Evolutionary conservation across 805 yeast species (phyloP).

Genomic region (Starmerella floris): DNA sequence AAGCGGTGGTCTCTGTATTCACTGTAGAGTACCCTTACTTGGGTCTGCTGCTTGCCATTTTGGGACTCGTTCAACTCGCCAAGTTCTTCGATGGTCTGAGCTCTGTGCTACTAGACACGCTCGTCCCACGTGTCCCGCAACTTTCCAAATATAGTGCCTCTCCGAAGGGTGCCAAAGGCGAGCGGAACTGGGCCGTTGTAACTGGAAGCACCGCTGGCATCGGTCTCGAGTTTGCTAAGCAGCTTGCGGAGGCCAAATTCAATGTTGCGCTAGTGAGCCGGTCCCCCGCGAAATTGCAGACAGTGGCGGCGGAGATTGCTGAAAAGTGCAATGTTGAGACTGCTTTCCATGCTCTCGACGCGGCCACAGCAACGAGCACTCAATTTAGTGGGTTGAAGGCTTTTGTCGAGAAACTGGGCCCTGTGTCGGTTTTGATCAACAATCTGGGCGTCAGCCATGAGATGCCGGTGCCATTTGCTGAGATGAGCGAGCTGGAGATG

Average conservation of each 20-base stretch:
- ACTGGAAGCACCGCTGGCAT: slow-evolving; percentile 98
- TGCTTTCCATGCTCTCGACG: slow-evolving; percentile 63
- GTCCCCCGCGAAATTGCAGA: slow-evolving; percentile 61
- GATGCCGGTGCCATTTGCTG: slow-evolving; percentile 84
- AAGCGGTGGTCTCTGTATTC: too few relatives aligned
- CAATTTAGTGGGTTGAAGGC: slow-evolving; percentile 43
- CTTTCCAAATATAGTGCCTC: slow-evolving; percentile 8
- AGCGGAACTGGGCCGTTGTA: slow-evolving; percentile 67
- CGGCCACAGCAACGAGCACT: slow-evolving; percentile 44
- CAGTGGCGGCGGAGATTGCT: slow-evolving; percentile 49
- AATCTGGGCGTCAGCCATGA: slow-evolving; percentile 93
- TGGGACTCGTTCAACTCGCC: slow-evolving; percentile 13
- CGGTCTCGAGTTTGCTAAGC: slow-evolving; percentile 81
- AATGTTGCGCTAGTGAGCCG: slow-evolving; percentile 75
- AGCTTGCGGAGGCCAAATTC: slow-evolving; percentile 74
- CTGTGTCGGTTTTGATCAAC: slow-evolving; percentile 67
- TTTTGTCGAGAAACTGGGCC: slow-evolving; percentile 33
- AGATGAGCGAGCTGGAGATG: slow-evolving; percentile 64
- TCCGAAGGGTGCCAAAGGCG: slow-evolving; percentile 30
- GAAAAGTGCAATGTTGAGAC: slow-evolving; percentile 48
- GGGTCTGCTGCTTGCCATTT: slow-evolving; percentile 2
- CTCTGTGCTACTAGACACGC: slow-evolving; percentile 12
- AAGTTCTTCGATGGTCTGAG: slow-evolving; percentile 1
- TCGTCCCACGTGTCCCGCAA: slow-evolving; percentile 11
- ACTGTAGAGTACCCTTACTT: slow-evolving; percentile 6